phyloP scores from a whole-genome alignment of 164 flowering plant species.

The Aristolochia californica region DNA sequence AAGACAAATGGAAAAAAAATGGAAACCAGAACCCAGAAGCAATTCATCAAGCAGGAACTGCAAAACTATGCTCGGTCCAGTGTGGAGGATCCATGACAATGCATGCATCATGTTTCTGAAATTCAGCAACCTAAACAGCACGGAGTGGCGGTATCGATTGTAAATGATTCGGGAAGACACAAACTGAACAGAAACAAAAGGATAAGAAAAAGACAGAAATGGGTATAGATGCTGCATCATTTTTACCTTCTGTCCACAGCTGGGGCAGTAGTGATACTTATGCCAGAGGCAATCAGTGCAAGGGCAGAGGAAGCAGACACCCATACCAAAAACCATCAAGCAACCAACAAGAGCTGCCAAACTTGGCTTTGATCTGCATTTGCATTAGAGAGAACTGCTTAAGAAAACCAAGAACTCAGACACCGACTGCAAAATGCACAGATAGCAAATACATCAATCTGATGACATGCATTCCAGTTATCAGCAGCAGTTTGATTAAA shows the following conservation, averaged over 20 bases:
- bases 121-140: conserved; percentile 64
- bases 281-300: conserved; percentile 97
- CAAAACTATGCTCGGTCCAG: conserved; percentile 69
- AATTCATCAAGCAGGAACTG: conserved; percentile 51
- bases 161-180: too few species aligned
- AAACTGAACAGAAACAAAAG: background rate
- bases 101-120: conserved; percentile 73
- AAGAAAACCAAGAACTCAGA: background rate
- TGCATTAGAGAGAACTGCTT: background rate
- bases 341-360: conserved; percentile 81
- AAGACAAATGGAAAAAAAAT: too few species aligned
- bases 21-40: background rate
- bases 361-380: conserved; percentile 68
- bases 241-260: conserved; percentile 64
- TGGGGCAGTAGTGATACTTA: conserved; percentile 82
- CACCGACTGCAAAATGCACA: background rate
- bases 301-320: conserved; percentile 82
- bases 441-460: background rate
- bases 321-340: conserved; percentile 81
- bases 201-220: background rate
- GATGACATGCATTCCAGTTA: background rate
- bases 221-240: too few species aligned
- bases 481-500: background rate
- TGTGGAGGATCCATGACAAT: conserved; percentile 69
- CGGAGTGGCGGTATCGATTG: background rate